Evolutionary conservation across 805 yeast genomes (phyloP).

Genomic region (Maudiozyma saulgeensis): DNA sequence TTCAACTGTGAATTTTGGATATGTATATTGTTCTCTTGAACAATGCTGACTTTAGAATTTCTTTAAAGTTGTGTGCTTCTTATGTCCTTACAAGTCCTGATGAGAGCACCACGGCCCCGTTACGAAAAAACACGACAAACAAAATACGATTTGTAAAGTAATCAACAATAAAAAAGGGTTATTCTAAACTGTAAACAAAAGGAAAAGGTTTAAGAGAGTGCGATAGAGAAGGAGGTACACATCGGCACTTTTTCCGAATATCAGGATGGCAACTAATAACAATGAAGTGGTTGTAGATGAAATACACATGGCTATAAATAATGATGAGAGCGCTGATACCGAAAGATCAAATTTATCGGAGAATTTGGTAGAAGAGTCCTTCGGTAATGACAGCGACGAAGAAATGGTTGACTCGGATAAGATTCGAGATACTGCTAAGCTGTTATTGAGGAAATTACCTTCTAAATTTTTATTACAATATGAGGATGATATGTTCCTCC

Average conservation of each 20-base stretch:
- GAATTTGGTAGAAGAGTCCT: not conserved
- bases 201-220: too few relatives aligned
- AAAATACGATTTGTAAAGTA: too few relatives aligned
- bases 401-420: conserved; percentile 12
- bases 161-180: too few relatives aligned
- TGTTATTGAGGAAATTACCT: conserved; percentile 10
- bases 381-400: conserved; percentile 1
- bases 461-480: conserved; percentile 16
- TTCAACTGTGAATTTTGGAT: too few relatives aligned
- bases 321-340: not conserved
- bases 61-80: too few relatives aligned
- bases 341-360: not conserved
- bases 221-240: not conserved
- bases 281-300: conserved; percentile 2
- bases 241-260: not conserved
- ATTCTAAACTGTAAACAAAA: too few relatives aligned
- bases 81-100: too few relatives aligned
- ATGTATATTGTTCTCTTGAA: too few relatives aligned
- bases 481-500: conserved; percentile 14
- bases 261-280: not conserved
- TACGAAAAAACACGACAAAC: too few relatives aligned
- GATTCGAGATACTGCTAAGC: conserved; percentile 15
- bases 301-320: not conserved
- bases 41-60: too few relatives aligned
- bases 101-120: too few relatives aligned